These are phyloP conservation scores for Leccinellum rugosiceps DNA, from an alignment of 768 basidiomycete genomes.

Conservation along the genomic window DNA sequence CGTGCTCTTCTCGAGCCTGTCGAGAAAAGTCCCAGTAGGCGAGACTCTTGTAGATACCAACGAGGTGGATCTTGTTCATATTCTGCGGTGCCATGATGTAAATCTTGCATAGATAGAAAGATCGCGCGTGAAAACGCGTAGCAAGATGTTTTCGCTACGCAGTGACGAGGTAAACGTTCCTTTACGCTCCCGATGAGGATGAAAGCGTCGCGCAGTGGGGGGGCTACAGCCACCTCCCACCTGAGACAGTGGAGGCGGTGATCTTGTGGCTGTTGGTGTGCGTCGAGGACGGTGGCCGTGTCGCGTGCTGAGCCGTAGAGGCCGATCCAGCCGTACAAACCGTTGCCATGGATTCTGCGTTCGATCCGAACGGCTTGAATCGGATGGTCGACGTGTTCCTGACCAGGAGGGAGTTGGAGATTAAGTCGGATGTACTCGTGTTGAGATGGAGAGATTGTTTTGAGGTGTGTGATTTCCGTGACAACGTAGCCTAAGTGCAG, in stretches of 20 bases:
- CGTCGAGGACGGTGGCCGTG: neutral
- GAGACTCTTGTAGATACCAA: neutral
- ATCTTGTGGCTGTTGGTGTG: neutral
- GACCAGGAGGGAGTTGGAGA: neutral
- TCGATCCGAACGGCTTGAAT: neutral
- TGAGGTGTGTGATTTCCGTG: neutral
- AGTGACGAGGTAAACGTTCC: accelerated
- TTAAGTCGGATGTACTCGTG: neutral
- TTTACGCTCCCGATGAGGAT: accelerated
- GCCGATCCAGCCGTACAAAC: neutral
- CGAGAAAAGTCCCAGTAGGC: neutral
- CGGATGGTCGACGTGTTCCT: neutral
- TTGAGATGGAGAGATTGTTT: neutral
- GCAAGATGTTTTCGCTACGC: neutral
- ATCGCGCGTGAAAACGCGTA: neutral
- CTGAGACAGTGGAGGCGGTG: neutral
- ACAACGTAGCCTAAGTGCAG: neutral
- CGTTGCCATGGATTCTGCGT: neutral
- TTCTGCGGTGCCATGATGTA: neutral
- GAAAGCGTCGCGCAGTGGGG: neutral
- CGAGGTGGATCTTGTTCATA: neutral
- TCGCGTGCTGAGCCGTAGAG: neutral
- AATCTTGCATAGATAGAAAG: neutral
- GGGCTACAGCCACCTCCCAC: neutral
- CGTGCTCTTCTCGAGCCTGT: neutral